Percentiles rank a stretch among this genome's conserved stretches.
Evolutionary conservation across 1,284 basidiomycete species (phyloP).

Genomic region (Trichosporon faecale): DNA sequence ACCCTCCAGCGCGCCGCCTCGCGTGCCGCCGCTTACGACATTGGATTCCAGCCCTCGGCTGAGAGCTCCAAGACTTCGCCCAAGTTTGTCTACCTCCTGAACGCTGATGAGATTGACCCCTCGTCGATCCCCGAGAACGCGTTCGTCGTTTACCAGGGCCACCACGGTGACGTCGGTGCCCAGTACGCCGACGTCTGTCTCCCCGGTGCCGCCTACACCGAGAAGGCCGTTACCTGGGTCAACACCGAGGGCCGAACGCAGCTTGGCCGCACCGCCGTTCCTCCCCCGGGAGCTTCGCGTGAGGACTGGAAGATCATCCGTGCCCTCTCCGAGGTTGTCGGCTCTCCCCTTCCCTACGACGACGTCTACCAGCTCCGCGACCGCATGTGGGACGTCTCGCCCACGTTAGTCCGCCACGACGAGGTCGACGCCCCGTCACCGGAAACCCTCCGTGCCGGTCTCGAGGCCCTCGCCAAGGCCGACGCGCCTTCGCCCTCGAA

Average conservation of each 20-base stretch:
- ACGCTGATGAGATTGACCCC: constrained; percentile 90
- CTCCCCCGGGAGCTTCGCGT: constrained; percentile 88
- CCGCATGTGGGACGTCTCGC: constrained; percentile 96
- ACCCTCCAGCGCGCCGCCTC: constrained; percentile 87
- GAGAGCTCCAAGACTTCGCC: constrained; percentile 71
- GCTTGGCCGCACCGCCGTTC: constrained; percentile 84
- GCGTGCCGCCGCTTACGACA: constrained; percentile 89
- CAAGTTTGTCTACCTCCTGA: constrained; percentile 96
- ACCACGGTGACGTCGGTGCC: constrained; percentile 96
- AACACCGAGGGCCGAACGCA: constrained; percentile 97
- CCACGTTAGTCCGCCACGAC: constrained; percentile 85
- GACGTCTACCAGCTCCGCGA: constrained; percentile 83
- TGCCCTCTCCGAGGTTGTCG: constrained; percentile 89
- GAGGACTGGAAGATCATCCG: constrained; percentile 99
- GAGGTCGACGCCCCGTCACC: constrained; percentile 71
- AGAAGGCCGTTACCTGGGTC: constrained; percentile 91
- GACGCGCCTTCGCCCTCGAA: constrained; percentile 52
- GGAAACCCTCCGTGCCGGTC: constrained; percentile 68
- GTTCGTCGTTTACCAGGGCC: constrained; percentile 98
- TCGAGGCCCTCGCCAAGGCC: constrained; percentile 65
- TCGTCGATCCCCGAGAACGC: constrained; percentile 87
- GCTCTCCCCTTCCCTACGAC: constrained; percentile 80
- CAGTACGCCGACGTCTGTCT: constrained; percentile 94
- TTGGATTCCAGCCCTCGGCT: constrained; percentile 84
- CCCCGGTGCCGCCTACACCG: constrained; percentile 92